A percentile compares a stretch with the other conserved stretches of the same genome.
These are phyloP conservation scores for Colletotrichum truncatum DNA, from an alignment of 2,329 filamentous ascomycete genomes.

Conservation along the genomic window DNA sequence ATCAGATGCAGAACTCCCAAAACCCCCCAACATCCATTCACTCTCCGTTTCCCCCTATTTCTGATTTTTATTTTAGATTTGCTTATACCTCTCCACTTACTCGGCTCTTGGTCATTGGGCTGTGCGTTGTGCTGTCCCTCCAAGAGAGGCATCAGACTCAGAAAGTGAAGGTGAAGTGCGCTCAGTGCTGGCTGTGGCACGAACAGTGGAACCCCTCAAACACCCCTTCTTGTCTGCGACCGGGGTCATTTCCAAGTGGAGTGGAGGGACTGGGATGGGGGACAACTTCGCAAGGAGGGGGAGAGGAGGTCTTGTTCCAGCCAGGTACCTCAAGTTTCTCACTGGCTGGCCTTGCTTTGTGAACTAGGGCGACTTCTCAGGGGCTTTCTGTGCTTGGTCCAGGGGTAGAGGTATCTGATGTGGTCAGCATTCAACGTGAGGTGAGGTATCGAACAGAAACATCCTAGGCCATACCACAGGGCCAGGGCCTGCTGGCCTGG, in stretches of 20 bases:
- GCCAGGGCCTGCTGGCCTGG: neutral
- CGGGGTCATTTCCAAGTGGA: neutral
- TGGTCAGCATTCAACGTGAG: neutral
- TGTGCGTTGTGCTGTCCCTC: neutral
- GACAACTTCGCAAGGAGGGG: neutral
- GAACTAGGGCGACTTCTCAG: slow-evolving; percentile 6
- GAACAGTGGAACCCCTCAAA: slow-evolving; percentile 6
- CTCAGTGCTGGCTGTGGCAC: slow-evolving; percentile 19
- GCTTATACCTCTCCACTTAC: no score
- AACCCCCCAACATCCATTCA: no score
- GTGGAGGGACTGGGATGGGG: neutral
- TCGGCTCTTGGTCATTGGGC: neutral
- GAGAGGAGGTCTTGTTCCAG: neutral
- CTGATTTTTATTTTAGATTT: no score
- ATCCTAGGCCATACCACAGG: neutral
- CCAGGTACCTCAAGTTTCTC: slow-evolving; percentile 11
- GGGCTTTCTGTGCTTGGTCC: neutral
- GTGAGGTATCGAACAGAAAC: neutral
- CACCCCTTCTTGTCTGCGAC: neutral
- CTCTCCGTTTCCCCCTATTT: no score
- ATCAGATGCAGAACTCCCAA: neutral
- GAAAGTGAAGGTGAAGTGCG: neutral
- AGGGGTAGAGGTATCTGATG: neutral
- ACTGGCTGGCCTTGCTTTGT: slow-evolving; percentile 9
- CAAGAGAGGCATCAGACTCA: neutral